Percentiles rank a stretch among this genome's conserved stretches.
phyloP scores from a whole-genome alignment of 73 alveolate species.

The Diophrys appendiculata region DNA sequence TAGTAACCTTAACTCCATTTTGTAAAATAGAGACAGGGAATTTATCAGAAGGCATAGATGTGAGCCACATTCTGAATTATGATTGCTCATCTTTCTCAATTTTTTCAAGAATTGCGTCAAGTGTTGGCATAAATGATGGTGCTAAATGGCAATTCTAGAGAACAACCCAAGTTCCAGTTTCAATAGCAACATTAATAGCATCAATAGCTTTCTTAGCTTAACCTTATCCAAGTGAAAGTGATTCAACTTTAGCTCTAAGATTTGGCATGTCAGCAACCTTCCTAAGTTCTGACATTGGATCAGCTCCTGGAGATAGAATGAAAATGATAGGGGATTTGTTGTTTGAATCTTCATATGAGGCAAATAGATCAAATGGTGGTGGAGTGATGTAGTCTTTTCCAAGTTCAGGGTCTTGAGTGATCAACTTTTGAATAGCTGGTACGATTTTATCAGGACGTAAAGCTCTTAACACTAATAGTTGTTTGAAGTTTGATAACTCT shows the following conservation, averaged over 20 bases:
- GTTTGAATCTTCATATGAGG: constrained; percentile 91
- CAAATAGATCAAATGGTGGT: constrained; percentile 93
- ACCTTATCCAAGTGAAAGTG: constrained; percentile 96
- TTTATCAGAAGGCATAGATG: constrained; percentile 95
- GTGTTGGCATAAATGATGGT: constrained; percentile 89
- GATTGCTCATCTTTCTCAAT: constrained; percentile 74
- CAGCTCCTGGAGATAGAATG: constrained; percentile 98
- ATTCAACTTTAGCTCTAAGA: constrained; percentile 72
- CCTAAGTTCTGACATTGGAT: constrained; percentile 93
- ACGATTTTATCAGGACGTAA: constrained; percentile 97
- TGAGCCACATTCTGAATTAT: constrained; percentile 94
- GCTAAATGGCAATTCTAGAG: constrained; percentile 96
- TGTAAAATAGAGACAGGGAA: constrained; percentile 94
- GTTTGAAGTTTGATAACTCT: constrained; percentile 72
- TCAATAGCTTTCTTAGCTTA: constrained; percentile 93
- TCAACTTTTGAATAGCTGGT: constrained; percentile 83
- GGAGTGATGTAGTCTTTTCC: constrained; percentile 91
- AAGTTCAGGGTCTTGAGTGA: constrained; percentile 86
- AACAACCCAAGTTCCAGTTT: constrained; percentile 95
- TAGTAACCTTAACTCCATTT: constrained; percentile 92
- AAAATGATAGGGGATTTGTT: constrained; percentile 91
- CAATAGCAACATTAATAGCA: constrained; percentile 90
- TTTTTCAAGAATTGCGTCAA: constrained; percentile 89
- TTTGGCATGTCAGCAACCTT: constrained; percentile 71
- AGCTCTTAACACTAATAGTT: constrained; percentile 84